These are phyloP conservation scores for Stromatinia cepivora DNA, from an alignment of 2,329 filamentous ascomycete species.

Conservation along the genomic window DNA sequence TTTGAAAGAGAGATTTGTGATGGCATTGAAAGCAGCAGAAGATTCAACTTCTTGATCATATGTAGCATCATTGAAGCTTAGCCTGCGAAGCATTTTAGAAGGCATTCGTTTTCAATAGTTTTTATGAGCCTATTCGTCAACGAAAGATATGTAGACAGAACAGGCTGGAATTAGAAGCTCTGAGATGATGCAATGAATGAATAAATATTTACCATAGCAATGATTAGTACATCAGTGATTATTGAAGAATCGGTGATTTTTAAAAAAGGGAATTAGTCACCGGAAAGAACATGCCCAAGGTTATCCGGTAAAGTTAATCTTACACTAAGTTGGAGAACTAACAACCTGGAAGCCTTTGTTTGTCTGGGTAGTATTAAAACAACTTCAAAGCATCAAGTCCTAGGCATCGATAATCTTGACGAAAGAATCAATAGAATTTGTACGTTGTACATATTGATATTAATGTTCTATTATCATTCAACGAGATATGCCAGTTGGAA, in stretches of 20 bases:
- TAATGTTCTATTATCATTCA: background rate
- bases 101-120: background rate
- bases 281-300: background rate
- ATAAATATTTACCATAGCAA: background rate
- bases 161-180: background rate
- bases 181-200: background rate
- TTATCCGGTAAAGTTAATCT: background rate
- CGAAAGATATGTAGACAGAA: background rate
- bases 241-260: background rate
- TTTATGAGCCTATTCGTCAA: background rate
- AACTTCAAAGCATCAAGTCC: background rate
- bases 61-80: background rate
- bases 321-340: background rate
- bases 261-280: background rate
- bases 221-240: background rate
- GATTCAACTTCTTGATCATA: conserved; percentile 26
- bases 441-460: background rate
- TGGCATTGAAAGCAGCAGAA: conserved; percentile 64
- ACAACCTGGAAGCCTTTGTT: no score
- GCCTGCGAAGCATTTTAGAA: conserved; percentile 11
- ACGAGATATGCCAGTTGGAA: background rate
- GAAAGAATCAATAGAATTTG: background rate
- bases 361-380: no score
- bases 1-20: conserved; percentile 62
- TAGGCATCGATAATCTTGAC: background rate